Conservation (phyloP, 768 basidiomycete species). For the Pleurotus djamor region DNA sequence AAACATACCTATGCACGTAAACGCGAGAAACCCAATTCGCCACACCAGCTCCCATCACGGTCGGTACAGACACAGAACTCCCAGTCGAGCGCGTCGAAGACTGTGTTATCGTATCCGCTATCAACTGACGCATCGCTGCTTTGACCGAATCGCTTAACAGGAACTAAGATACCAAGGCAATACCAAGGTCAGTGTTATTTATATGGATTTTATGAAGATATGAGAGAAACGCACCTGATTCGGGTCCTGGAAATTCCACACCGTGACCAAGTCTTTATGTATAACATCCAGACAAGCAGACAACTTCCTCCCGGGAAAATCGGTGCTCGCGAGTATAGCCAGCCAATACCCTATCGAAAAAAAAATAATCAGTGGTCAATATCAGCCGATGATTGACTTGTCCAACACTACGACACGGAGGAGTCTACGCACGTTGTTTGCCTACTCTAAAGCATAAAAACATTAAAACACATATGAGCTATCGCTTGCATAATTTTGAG, state of each 20-base stretch:
- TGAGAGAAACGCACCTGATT: slow-evolving; percentile 9
- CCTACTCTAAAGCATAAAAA: slow-evolving; percentile 12
- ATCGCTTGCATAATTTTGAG: too few relatives aligned
- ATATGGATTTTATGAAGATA: background rate
- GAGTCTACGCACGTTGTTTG: background rate
- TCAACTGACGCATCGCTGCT: slow-evolving; percentile 14
- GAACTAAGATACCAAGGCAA: slow-evolving; percentile 3
- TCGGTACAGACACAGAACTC: slow-evolving; percentile 12
- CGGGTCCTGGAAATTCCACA: slow-evolving; percentile 21
- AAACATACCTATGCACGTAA: background rate
- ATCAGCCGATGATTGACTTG: background rate
- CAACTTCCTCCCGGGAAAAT: slow-evolving; percentile 15
- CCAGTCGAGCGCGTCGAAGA: background rate
- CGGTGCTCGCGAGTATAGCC: slow-evolving; percentile 16
- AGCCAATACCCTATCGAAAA: slow-evolving; percentile 19
- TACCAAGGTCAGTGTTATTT: too few relatives aligned
- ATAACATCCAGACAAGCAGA: slow-evolving; percentile 17
- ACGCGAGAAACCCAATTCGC: background rate
- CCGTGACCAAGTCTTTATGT: slow-evolving; percentile 18
- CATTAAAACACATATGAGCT: too few relatives aligned
- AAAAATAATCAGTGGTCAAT: background rate
- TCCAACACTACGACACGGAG: background rate
- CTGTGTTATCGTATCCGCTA: background rate
- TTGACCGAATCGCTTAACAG: slow-evolving; percentile 13
- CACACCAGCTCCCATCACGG: slow-evolving; percentile 15